Evolutionary conservation across 352 stramenopile genomes (phyloP).

Genomic region (Ophiocytium majus): DNA sequence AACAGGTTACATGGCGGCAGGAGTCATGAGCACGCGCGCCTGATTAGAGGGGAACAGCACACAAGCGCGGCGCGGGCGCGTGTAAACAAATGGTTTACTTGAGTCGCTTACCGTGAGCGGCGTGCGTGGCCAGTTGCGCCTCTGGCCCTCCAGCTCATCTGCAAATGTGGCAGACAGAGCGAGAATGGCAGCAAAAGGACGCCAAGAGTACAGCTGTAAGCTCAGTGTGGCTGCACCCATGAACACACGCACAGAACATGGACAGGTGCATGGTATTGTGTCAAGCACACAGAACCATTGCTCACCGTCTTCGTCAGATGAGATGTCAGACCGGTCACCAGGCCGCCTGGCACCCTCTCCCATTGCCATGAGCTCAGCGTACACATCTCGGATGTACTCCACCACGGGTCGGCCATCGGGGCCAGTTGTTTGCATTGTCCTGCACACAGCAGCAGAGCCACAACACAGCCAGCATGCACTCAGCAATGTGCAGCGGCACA

Average conservation of each 20-base stretch:
- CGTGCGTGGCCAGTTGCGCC: conserved; percentile 69
- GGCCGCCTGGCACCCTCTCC: conserved; percentile 71
- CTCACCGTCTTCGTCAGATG: conserved; percentile 74
- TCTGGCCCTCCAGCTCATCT: conserved; percentile 75
- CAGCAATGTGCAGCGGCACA: not conserved
- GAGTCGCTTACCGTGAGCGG: conserved; percentile 52
- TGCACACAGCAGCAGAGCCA: not conserved
- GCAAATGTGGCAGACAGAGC: too few species aligned
- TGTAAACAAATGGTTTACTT: too few species aligned
- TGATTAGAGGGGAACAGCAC: too few species aligned
- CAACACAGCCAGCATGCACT: conserved; percentile 4
- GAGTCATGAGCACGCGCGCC: too few species aligned
- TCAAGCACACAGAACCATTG: not conserved
- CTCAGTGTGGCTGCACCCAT: too few species aligned
- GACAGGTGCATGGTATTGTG: not conserved
- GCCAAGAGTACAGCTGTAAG: too few species aligned
- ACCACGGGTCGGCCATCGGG: conserved; percentile 76
- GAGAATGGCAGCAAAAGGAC: too few species aligned
- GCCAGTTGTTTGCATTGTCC: conserved; percentile 54
- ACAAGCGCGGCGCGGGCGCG: too few species aligned
- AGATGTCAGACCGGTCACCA: conserved; percentile 84
- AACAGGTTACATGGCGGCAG: too few species aligned
- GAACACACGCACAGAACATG: too few species aligned
- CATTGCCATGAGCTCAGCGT: conserved; percentile 90
- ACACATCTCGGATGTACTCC: conserved; percentile 92